Evolutionary conservation across 2,329 filamentous ascomycete genomes (phyloP), one percentile per base, ranked within the genome.

Genomic region (Penicillium sp.): DNA sequence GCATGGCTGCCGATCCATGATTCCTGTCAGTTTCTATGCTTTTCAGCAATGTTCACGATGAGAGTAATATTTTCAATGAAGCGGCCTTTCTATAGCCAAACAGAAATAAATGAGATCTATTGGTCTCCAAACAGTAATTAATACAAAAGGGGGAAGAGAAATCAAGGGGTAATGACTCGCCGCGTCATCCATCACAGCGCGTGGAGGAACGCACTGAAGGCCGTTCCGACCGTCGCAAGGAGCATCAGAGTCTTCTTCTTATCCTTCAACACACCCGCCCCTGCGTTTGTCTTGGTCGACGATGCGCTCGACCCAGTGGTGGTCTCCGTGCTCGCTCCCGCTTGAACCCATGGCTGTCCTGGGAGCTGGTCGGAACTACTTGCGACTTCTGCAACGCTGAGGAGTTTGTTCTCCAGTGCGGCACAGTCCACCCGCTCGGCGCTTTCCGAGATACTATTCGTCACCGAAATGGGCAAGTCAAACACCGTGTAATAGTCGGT

Each of bases 401-500:
- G 55, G 35, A 69, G 38, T 22, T 69, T 53, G 52, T 73, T 73
- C 61, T 71, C 70, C 19, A 73, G 40, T 33, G 63, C 43, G 35
- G 49, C 45, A 49, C 72, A 74, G 38, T 72, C 67, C 16, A 69
- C 62, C 25, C 71, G 60, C 14, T 70, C 61, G 19, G 63, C 59
- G 30, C 55, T 61, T 45, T 74, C 61, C 0, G 66, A 59, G 64
- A 91, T 90, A 42, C 78, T 80, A 72, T 91, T 91, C 6, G 87
- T 89, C 40, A 91, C 84, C 3, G 83, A 81, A 65, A 91, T 88
- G 19, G 89, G 89, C 13, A 91, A 76, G 66, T 91, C 87, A 68
- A 90, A 90, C 57, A 91, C 84, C 8, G 88, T 90, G 73, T 91
- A 91, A 67, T 85, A 82, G 51, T 89, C 81, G 1, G 82, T 80